Evolutionary conservation across 2,329 filamentous ascomycete genomes (phyloP), one percentile per base, ranked within the genome.

Genomic region (Conoideocrella luteorostrata): DNA sequence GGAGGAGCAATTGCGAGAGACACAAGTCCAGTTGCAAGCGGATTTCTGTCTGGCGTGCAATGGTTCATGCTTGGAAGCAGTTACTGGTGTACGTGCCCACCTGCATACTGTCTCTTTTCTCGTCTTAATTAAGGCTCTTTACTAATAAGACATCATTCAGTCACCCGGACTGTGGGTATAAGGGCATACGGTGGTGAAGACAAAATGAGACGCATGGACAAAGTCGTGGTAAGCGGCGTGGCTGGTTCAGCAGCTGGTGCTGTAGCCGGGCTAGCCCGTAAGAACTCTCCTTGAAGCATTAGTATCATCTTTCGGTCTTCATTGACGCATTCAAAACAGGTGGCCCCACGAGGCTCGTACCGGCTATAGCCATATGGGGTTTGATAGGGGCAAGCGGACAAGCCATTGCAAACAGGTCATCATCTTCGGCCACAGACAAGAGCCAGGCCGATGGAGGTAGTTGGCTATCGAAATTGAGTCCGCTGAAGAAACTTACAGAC

Each of bases 61-160:
- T 95, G 87, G 78, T 88, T 88, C 63, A 74, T 78, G 33, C 74
- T 94, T 30, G 88, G 88, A 28, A 79, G 77, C 37, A 85, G 79
- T 13, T 96, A 83, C 60, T 91, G 82, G 74, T 82, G 84, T 82
- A 70, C 57, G 78, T 65, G 33, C 2, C 18, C 13, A 7, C 22
- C 26, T 22, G 21, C 2, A n/a, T n/a, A n/a, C n/a, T n/a, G n/a
- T n/a, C n/a, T n/a, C n/a, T n/a, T n/a, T n/a, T n/a, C n/a, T n/a
- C n/a, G n/a, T n/a, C n/a, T n/a, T n/a, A n/a, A n/a, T n/a, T n/a
- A n/a, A n/a, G n/a, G n/a, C n/a, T 15, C 13, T 9, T 7, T 32
- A 18, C 24, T 24, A 22, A 33, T 15, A 20, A n/a, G 22, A 17
- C 6, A 11, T n/a, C 29, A 33, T 20, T 10, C 29, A 81, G 77